A percentile compares a stretch with the other conserved stretches of the same genome.
Evolutionary conservation across 192 early-diverging fungal genomes (phyloP).

Genomic region (Backusella tarrabulga): DNA sequence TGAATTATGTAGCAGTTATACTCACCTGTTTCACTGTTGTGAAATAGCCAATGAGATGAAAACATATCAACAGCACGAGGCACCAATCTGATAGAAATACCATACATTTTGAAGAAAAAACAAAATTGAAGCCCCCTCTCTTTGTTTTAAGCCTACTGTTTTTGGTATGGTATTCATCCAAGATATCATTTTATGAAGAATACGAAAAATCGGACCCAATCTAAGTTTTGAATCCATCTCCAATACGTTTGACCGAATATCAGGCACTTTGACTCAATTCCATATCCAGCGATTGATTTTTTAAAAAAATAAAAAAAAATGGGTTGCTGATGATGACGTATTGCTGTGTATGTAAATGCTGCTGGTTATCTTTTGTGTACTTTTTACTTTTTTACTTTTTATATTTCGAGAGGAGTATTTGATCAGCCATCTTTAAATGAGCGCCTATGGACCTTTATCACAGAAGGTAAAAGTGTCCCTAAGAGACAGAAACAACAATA

Average conservation of each 20-base stretch:
- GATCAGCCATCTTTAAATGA: constrained; percentile 3
- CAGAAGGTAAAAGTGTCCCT: constrained; percentile 13
- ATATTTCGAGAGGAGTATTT: background rate
- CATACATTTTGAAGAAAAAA: background rate
- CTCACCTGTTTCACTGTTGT: background rate
- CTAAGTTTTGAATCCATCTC: background rate
- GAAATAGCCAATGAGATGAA: background rate
- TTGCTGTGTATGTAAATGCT: background rate
- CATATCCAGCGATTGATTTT: too few species aligned
- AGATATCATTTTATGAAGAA: background rate
- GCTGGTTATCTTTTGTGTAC: background rate
- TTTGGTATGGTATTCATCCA: background rate
- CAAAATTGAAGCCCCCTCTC: background rate
- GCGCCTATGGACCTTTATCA: constrained; percentile 12
- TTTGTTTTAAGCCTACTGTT: background rate
- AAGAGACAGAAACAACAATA: background rate
- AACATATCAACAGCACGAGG: background rate
- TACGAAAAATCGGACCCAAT: background rate
- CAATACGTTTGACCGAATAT: background rate
- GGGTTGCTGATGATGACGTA: background rate
- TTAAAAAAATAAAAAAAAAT: background rate
- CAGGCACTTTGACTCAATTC: background rate
- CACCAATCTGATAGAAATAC: background rate
- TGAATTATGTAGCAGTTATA: background rate
- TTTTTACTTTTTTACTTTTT: constrained; percentile 1